Evolutionary conservation across 768 basidiomycete genomes (phyloP).

Genomic region (Infundibulicybe gibba): DNA sequence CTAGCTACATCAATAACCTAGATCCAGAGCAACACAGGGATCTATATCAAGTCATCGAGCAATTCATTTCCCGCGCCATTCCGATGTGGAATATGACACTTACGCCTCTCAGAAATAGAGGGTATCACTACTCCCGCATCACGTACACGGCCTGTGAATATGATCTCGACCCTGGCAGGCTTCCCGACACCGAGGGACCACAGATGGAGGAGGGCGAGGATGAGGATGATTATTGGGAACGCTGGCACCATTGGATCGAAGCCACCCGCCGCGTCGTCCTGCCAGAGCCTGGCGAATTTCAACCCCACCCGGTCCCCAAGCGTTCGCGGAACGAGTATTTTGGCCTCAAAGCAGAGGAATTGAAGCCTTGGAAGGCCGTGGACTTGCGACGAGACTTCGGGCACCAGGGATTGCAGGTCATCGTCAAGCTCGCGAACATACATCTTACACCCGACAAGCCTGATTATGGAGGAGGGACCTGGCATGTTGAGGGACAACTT

Average conservation of each 20-base stretch:
- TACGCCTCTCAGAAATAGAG: constrained; percentile 10
- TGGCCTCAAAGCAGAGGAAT: not conserved
- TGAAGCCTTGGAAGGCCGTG: constrained; percentile 2
- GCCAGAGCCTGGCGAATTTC: constrained; percentile 11
- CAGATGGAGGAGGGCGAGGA: constrained; percentile 6
- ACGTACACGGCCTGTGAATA: constrained; percentile 3
- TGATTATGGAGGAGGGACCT: constrained; percentile 28
- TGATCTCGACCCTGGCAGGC: constrained; percentile 1
- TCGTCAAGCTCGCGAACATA: constrained; percentile 27
- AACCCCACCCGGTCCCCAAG: constrained; percentile 1
- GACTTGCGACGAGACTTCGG: constrained; percentile 8
- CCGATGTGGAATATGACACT: constrained; percentile 17
- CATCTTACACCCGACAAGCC: constrained; percentile 32
- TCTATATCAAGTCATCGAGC: constrained; percentile 13
- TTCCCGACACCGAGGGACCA: constrained; percentile 3
- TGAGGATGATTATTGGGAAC: constrained; percentile 3
- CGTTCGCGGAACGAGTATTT: not conserved
- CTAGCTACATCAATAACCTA: constrained; percentile 29
- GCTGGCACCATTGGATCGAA: constrained; percentile 4
- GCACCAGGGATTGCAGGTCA: constrained; percentile 18
- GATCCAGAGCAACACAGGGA: constrained; percentile 11
- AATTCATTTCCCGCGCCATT: constrained; percentile 11
- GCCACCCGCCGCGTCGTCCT: constrained; percentile 2
- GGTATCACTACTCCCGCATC: constrained; percentile 2
- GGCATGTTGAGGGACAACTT: constrained; percentile 33